Percentiles rank a stretch among this genome's conserved stretches.
phyloP scores from a whole-genome alignment of 73 alveolate species.

The Paramecium octaurelia region DNA sequence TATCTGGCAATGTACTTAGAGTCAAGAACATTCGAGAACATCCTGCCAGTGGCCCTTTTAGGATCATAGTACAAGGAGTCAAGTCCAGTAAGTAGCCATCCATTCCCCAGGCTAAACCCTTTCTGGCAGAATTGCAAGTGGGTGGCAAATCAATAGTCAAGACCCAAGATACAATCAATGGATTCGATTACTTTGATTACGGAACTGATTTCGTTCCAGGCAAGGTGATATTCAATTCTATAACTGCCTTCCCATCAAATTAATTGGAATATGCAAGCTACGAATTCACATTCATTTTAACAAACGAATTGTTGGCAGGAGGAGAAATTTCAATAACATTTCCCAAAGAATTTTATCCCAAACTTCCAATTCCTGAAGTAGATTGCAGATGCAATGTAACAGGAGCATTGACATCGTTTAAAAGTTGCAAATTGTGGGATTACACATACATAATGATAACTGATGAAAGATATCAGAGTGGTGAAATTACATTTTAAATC shows the following conservation, averaged over 20 bases:
- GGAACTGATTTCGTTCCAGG: background rate
- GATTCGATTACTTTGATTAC: conserved; percentile 26
- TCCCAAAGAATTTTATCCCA: conserved; percentile 30
- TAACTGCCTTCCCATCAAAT: conserved; percentile 30
- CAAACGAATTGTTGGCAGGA: conserved; percentile 25
- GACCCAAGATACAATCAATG: background rate
- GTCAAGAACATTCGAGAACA: conserved; percentile 24
- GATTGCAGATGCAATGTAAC: conserved; percentile 60
- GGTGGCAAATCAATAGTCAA: background rate
- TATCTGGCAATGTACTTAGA: background rate
- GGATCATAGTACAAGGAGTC: conserved; percentile 46
- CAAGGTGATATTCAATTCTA: background rate
- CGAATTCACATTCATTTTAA: conserved; percentile 1
- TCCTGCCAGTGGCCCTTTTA: conserved; percentile 61
- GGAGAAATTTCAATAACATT: conserved; percentile 55
- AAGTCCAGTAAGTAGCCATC: background rate
- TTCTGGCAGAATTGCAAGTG: background rate
- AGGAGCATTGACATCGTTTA: conserved; percentile 54
- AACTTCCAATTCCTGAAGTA: conserved; percentile 28
- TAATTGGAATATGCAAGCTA: conserved; percentile 56
- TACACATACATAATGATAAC: conserved; percentile 45
- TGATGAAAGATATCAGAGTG: conserved; percentile 47
- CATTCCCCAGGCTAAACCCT: background rate
- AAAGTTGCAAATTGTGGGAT: conserved; percentile 41
- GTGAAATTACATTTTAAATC: conserved; percentile 48